Conservation (phyloP, 805 yeast genomes). For the Yarrowia keelungensis region DNA sequence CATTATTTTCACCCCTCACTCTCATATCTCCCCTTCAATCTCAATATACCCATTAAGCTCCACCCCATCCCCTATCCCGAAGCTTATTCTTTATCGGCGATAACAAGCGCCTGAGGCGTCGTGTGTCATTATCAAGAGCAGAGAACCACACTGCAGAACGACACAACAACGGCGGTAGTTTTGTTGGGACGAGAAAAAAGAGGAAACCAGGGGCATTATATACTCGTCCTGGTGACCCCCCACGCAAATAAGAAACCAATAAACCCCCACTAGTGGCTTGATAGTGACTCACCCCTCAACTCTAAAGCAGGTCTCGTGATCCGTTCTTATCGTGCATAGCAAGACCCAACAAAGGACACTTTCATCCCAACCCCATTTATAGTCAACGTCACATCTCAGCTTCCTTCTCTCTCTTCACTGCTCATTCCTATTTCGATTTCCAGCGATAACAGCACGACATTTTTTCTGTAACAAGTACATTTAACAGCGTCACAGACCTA, state of each 20-base stretch:
- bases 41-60: background rate
- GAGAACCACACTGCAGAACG: too few species aligned
- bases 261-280: conserved; percentile 1
- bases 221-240: background rate
- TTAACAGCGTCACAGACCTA: background rate
- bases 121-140: background rate
- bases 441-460: background rate
- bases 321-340: conserved; percentile 24
- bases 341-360: conserved; percentile 14
- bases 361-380: conserved; percentile 1
- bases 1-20: background rate
- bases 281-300: conserved; percentile 32
- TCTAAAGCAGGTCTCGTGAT: conserved; percentile 24
- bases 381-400: background rate
- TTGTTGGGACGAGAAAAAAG: background rate
- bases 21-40: background rate
- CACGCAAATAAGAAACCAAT: background rate
- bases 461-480: background rate
- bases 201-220: background rate
- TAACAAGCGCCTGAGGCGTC: conserved; percentile 26
- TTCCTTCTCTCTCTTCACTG: too few species aligned
- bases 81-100: conserved; percentile 28
- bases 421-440: background rate
- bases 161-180: background rate
- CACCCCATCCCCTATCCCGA: conserved; percentile 15